phyloP scores from a whole-genome alignment of 208 protist species.

The Crithidia brevicula region DNA sequence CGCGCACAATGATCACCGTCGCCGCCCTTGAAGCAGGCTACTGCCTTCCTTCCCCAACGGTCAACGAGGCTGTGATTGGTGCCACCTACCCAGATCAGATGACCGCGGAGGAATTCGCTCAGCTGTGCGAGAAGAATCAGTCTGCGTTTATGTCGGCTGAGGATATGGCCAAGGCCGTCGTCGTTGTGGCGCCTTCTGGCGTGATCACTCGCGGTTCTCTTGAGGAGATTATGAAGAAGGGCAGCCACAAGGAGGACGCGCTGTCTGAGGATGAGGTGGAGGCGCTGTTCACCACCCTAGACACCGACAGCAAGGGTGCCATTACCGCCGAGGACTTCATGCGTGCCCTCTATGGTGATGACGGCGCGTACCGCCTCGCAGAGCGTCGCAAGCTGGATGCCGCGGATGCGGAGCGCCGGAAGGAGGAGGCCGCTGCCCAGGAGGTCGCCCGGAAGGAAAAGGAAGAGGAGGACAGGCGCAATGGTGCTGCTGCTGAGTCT shows the following conservation, averaged over 20 bases:
- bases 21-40: slow-evolving; percentile 85
- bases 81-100: slow-evolving; percentile 70
- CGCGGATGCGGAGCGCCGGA: slow-evolving; percentile 32
- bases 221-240: slow-evolving; percentile 59
- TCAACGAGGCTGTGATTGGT: slow-evolving; percentile 61
- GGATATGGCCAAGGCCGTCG: slow-evolving; percentile 72
- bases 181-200: slow-evolving; percentile 67
- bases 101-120: slow-evolving; percentile 72
- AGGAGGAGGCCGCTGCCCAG: slow-evolving; percentile 29
- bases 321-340: slow-evolving; percentile 76
- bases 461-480: slow-evolving; percentile 15
- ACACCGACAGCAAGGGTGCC: slow-evolving; percentile 70
- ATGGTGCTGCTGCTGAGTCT: slow-evolving; percentile 9
- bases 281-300: slow-evolving; percentile 77
- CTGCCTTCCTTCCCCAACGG: slow-evolving; percentile 50
- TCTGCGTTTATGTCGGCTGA: slow-evolving; percentile 46
- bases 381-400: slow-evolving; percentile 58
- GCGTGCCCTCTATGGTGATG: slow-evolving; percentile 75
- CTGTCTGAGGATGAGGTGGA: slow-evolving; percentile 81
- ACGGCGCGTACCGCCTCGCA: slow-evolving; percentile 49
- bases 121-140: slow-evolving; percentile 69
- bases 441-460: slow-evolving; percentile 21
- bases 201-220: slow-evolving; percentile 81
- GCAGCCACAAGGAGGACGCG: slow-evolving; percentile 37
- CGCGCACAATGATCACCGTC: slow-evolving; percentile 64